phyloP scores from a whole-genome alignment of 441 rosid species.

The Eruca vesicaria region DNA sequence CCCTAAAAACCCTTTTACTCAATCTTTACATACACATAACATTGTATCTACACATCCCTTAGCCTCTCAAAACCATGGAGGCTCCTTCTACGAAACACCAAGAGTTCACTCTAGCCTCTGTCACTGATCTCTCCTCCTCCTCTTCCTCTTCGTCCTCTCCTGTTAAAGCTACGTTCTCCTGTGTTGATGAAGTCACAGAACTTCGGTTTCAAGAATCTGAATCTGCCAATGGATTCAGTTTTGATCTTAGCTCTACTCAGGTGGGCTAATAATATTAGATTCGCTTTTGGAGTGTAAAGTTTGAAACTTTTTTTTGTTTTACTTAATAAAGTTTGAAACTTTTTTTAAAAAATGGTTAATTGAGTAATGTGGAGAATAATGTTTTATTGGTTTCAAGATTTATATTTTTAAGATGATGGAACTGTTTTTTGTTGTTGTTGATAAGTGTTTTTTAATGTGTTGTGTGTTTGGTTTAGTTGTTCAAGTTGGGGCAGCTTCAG shows the following conservation, averaged over 20 bases:
- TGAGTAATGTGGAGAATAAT: neutral
- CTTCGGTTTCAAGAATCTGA: constrained; percentile 57
- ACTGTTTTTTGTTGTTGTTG: neutral
- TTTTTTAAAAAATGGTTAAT: neutral
- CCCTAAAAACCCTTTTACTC: neutral
- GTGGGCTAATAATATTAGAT: constrained; percentile 45
- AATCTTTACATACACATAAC: no score
- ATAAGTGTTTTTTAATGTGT: neutral
- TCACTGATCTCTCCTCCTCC: constrained; percentile 53
- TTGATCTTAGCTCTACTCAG: constrained; percentile 54
- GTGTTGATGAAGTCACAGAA: constrained; percentile 40
- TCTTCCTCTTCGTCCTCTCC: constrained; percentile 27
- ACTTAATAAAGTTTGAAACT: no score
- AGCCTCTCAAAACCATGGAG: constrained; percentile 26
- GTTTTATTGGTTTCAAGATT: neutral
- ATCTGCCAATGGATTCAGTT: constrained; percentile 29
- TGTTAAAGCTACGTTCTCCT: constrained; percentile 50
- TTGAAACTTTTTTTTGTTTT: constrained; percentile 1
- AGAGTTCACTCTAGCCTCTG: constrained; percentile 51
- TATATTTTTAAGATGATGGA: no score
- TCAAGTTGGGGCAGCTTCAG: constrained; percentile 64
- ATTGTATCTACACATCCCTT: neutral
- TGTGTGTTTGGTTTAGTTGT: constrained; percentile 47
- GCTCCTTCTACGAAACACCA: constrained; percentile 25
- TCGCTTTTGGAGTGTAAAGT: neutral